A percentile compares a stretch with the other conserved stretches of the same genome.
These are phyloP conservation scores for Diaporthe caulivora DNA, from an alignment of 2,329 filamentous ascomycete species.

Conservation along the genomic window DNA sequence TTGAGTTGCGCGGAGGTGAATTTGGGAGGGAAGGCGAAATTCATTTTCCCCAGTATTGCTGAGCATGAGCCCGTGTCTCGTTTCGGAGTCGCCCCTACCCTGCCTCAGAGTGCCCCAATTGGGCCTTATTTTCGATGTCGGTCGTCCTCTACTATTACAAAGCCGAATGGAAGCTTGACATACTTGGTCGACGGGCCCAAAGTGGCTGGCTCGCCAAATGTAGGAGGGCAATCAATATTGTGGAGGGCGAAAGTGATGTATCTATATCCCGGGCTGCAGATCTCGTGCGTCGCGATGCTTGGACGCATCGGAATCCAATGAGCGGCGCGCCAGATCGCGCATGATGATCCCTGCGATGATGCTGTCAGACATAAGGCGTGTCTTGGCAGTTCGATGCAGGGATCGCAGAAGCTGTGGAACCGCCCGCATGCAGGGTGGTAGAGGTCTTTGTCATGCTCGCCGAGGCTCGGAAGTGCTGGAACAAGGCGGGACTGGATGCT, in stretches of 20 bases:
- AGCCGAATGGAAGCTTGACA: neutral
- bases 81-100: neutral
- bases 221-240: neutral
- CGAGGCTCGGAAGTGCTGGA: constrained; percentile 21
- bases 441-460: constrained; percentile 11
- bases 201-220: neutral
- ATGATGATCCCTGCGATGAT: constrained; percentile 35
- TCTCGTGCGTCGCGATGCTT: constrained; percentile 1
- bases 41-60: constrained; percentile 22
- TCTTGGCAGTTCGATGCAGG: constrained; percentile 29
- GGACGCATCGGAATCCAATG: constrained; percentile 16
- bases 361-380: constrained; percentile 12
- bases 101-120: neutral
- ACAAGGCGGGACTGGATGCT: neutral
- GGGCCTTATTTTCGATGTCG: neutral
- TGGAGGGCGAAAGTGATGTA: neutral
- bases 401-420: constrained; percentile 21
- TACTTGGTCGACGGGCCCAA: neutral
- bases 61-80: neutral
- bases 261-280: neutral
- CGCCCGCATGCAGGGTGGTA: neutral
- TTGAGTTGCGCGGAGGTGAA: constrained; percentile 32
- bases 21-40: constrained; percentile 28
- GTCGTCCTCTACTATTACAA: neutral
- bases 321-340: constrained; percentile 21